Base-by-base conservation (phyloP, 164 flowering plant species). In the Akebia trifoliata region DNA sequence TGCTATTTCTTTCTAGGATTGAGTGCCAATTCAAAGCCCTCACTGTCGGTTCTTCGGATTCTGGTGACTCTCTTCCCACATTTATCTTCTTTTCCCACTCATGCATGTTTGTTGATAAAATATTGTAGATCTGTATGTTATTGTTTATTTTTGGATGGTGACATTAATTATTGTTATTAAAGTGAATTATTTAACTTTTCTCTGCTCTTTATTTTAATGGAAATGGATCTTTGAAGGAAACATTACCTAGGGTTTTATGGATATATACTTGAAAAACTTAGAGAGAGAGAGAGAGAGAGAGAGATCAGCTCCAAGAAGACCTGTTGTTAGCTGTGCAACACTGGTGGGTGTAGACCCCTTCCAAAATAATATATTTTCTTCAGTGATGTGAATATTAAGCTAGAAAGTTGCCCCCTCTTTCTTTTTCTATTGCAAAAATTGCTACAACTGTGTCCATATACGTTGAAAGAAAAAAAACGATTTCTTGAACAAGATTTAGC, bases 1-100 rank as follows among this genome's bases (percentile, higher is more conserved):
- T 88, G 96, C 65, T 78, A 34, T 90, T 94, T 58, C 78, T 94
- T 22, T 79, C 83, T 10, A 79, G 76, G 60, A 74, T 94, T 15
- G 97, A 94, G 72, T 75, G 64, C 59, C 99, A 94, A 69, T 82
- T 90, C 74, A 94, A 84, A 66, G 71, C 90, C 64, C 87, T 90
- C 62, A 59, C 87, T 5, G 54, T 86, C 39, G 59, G 84, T 11
- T 73, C 89, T 62, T 57, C 81, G 0, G 75, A 69, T 50, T 73
- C 84, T 65, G 78, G 74, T 76, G 51, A 59, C 45, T 34, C 30
- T 57, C 40, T 48, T 45, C 46, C 29, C 11, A 14, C 42, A 12
- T 22, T 3, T 1, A 6, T 22, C 3, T n/a, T 2, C 26, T 37
- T 10, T n/a, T 36, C 10, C 5, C 11, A 14, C 30, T 12, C 30